phyloP scores from a whole-genome alignment of 2,329 filamentous ascomycete genomes.

The Phialophora verrucosa region DNA sequence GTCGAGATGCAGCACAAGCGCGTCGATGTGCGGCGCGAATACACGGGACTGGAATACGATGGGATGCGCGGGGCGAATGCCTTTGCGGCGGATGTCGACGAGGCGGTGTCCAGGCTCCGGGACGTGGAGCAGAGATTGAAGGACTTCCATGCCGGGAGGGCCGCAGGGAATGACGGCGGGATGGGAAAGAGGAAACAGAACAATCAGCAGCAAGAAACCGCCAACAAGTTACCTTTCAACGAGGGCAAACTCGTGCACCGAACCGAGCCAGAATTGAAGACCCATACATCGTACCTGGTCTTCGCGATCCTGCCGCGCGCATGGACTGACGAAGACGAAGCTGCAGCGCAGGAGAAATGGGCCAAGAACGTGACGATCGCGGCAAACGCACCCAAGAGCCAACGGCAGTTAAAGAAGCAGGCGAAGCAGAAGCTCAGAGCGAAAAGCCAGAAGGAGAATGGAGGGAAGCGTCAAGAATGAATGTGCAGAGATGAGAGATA shows the following conservation, averaged over 20 bases:
- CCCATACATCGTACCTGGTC: conserved; percentile 94
- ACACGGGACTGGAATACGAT: conserved; percentile 74
- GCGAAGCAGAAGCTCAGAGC: conserved; percentile 33
- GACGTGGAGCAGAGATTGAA: conserved; percentile 73
- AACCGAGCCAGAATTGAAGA: conserved; percentile 87
- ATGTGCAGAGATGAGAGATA: too few species aligned
- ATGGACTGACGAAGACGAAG: conserved; percentile 85
- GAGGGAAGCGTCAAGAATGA: conserved; percentile 3
- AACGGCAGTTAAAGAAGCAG: conserved; percentile 39
- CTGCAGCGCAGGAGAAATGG: conserved; percentile 67
- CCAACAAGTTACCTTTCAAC: conserved; percentile 66
- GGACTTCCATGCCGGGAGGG: conserved; percentile 62
- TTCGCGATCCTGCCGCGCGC: conserved; percentile 88
- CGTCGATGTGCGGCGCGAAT: conserved; percentile 81
- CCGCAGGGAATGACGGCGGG: conserved; percentile 40
- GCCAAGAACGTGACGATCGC: conserved; percentile 30
- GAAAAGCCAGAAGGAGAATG: conserved; percentile 23
- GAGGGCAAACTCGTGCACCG: conserved; percentile 80
- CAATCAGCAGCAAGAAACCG: conserved; percentile 32
- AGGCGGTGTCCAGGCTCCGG: conserved; percentile 75
- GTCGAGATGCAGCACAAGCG: conserved; percentile 82
- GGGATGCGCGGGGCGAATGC: conserved; percentile 70
- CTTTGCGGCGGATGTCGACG: conserved; percentile 74
- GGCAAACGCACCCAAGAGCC: conserved; percentile 34
- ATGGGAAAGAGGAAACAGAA: conserved; percentile 35